Conservation (phyloP, 371 early-diverging fungal species). For the Mortierella sp. region DNA sequence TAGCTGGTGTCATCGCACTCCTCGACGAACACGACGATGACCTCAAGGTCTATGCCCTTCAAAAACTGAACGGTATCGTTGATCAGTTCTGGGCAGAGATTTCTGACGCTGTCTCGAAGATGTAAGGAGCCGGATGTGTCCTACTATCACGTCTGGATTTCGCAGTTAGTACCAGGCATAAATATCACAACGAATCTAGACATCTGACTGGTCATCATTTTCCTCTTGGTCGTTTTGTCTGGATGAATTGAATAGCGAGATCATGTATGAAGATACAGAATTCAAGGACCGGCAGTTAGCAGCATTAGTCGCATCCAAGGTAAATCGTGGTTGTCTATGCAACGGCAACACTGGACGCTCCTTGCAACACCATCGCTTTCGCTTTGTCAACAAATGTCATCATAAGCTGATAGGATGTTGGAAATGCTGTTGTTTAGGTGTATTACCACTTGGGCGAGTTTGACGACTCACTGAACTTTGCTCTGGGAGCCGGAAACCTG, state of each 20-base stretch:
- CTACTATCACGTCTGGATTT: neutral
- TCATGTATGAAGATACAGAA: conserved; percentile 89
- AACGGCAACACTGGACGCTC: too few relatives aligned
- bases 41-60: conserved; percentile 91
- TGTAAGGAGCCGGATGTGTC: conserved; percentile 64
- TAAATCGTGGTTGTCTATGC: conserved; percentile 56
- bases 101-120: conserved; percentile 93
- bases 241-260: conserved; percentile 88
- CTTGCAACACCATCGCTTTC: too few relatives aligned
- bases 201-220: too few relatives aligned
- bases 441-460: conserved; percentile 95
- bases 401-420: too few relatives aligned
- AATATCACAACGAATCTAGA: too few relatives aligned
- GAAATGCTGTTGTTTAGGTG: too few relatives aligned
- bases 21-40: conserved; percentile 94
- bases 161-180: too few relatives aligned
- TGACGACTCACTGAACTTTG: conserved; percentile 95
- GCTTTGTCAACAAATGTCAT: too few relatives aligned
- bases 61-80: conserved; percentile 87
- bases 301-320: conserved; percentile 96
- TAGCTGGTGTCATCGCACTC: conserved; percentile 92
- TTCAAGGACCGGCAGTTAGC: conserved; percentile 91
- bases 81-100: conserved; percentile 98
- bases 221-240: too few relatives aligned
- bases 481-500: conserved; percentile 92